Percentiles rank a stretch among this genome's conserved stretches.
Conservation (phyloP, 2,329 filamentous ascomycete species). For the Ophiosphaerella herpotricha region DNA sequence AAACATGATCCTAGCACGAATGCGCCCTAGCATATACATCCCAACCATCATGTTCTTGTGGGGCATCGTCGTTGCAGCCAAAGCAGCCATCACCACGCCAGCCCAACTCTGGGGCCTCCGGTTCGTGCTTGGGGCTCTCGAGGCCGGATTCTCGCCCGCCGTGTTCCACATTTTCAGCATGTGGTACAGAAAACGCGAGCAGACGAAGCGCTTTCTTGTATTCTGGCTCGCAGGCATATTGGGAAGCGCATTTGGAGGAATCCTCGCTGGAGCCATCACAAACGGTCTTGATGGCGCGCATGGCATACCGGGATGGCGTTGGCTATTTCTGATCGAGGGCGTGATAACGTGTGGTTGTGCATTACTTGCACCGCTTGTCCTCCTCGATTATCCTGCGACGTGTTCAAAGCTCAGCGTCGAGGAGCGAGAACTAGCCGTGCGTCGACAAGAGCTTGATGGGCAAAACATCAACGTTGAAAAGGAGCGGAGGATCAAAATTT, state of each 20-base stretch:
- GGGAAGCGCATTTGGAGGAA: slow-evolving; percentile 13
- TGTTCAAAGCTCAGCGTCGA: slow-evolving; percentile 1
- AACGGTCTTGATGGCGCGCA: slow-evolving; percentile 26
- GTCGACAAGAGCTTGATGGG: slow-evolving; percentile 4
- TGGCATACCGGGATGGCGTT: slow-evolving; percentile 38
- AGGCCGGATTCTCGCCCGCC: slow-evolving; percentile 6
- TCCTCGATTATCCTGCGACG: slow-evolving; percentile 56
- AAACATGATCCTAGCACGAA: slow-evolving; percentile 5
- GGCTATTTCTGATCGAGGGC: slow-evolving; percentile 19
- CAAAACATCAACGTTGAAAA: slow-evolving; percentile 8
- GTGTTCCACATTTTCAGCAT: slow-evolving; percentile 9
- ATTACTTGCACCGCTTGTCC: slow-evolving; percentile 49
- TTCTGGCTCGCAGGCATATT: slow-evolving; percentile 9
- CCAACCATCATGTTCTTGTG: slow-evolving; percentile 11
- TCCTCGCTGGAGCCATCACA: slow-evolving; percentile 15
- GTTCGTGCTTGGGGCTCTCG: slow-evolving; percentile 5
- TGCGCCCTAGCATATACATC: slow-evolving; percentile 8
- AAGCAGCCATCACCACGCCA: slow-evolving; percentile 48
- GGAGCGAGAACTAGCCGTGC: slow-evolving; percentile 2
- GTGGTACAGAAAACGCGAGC: slow-evolving; percentile 7
- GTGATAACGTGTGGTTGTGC: slow-evolving; percentile 12
- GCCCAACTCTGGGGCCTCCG: slow-evolving; percentile 6
- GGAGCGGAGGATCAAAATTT: slow-evolving; percentile 1
- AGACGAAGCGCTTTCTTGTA: slow-evolving; percentile 7
- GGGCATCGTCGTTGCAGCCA: slow-evolving; percentile 44